Evolutionary conservation across 2,329 filamentous ascomycete species (phyloP).

Genomic region (Neofusicoccum laricinum): DNA sequence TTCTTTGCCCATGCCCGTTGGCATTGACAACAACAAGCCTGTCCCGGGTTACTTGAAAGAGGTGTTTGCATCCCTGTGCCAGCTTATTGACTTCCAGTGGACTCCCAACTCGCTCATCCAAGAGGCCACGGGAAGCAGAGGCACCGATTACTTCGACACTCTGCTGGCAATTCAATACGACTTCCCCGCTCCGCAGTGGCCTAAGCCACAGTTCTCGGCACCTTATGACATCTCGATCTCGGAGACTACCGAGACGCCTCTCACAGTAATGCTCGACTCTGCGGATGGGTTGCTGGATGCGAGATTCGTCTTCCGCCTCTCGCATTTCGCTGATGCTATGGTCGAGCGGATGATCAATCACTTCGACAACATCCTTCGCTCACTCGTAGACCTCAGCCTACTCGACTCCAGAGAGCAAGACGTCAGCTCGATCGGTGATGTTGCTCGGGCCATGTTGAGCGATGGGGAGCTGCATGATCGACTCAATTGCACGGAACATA

Average conservation of each 20-base stretch:
- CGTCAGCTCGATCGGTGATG: background rate
- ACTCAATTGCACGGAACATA: background rate
- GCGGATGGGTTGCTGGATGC: background rate
- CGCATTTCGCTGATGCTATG: background rate
- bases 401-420: background rate
- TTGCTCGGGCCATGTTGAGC: background rate
- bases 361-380: background rate
- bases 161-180: constrained; percentile 12
- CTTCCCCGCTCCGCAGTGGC: background rate
- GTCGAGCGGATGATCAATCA: constrained; percentile 5
- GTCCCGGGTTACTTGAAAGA: background rate
- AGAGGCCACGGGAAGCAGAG: constrained; percentile 4
- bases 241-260: background rate
- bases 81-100: constrained; percentile 3
- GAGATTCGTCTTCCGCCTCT: constrained; percentile 5
- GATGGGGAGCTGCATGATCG: background rate
- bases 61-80: constrained; percentile 6
- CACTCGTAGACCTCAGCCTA: background rate
- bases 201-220: background rate
- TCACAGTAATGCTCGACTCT: background rate
- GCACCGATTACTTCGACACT: constrained; percentile 4
- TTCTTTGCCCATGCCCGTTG: background rate
- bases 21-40: background rate
- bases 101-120: constrained; percentile 10
- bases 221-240: background rate